Evolutionary conservation across 176 grass and related monocot species (phyloP), one percentile per base, ranked within the genome.

Genomic region (Rhynchospora pubera): DNA sequence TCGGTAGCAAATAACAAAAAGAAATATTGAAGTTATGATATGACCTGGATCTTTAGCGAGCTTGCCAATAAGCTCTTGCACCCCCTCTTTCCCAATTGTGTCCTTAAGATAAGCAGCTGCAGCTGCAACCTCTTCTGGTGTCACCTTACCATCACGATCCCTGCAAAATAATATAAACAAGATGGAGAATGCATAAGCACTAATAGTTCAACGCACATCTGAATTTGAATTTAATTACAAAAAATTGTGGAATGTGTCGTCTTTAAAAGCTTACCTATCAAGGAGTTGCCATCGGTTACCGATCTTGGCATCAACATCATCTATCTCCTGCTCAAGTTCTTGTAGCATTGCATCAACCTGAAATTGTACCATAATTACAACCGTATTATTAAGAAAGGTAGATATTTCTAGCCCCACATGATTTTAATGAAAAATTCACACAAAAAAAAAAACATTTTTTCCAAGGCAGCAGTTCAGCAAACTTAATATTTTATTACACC

Each of bases 311-410:
- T 98, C 95, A 60, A 98, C 95, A 84, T 94, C 92, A 84, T 98
- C 95, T 56, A 98, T 98, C 84, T 98, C 95, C 84, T 93, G 92
- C 78, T 94, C 95, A 51, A 98, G 88, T 87, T 94, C 81, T 30
- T 94, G 92, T 67, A 98, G 88, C 92, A 98, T 93, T 18, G 85
- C 81, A 91, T 98, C 92, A 85, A 98, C 95, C 95, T 98, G 84
- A 91, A 89, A 89, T 81, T 56, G 62, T 87, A 81, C 57, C 44
- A 65, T 16, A 79, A 45, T 79, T 26, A 48, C 6, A 52, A n/a
- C 19, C 39, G 26, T 51, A 16, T 23, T 48, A 51, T 46, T 14
- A 64, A 48, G n/a, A 39, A 66, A 64, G 22, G 14, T 66, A 47
- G 45, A 81, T n/a, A 46, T 66, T 57, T 42, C 16, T 61, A 1